phyloP scores from a whole-genome alignment of 177 flowering plant species.

The Vitis hybrid region DNA sequence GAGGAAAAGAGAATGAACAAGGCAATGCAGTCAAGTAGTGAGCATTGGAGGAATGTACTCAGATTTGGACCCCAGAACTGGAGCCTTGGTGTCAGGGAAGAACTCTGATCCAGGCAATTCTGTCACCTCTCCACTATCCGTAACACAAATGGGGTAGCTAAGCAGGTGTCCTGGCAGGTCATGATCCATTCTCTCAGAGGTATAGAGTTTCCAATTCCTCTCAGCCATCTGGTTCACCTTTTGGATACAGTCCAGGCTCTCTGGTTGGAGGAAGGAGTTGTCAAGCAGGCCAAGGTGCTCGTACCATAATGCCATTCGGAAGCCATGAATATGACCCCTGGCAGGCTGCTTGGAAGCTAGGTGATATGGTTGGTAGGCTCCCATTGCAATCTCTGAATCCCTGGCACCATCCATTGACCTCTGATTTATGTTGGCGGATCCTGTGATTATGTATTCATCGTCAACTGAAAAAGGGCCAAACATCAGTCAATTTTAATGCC shows the following conservation, averaged over 20 bases:
- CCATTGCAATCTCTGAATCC: constrained; percentile 29
- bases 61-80: constrained; percentile 23
- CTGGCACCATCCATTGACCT: constrained; percentile 27
- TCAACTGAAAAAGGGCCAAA: not conserved
- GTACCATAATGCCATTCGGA: constrained; percentile 26
- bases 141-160: constrained; percentile 17
- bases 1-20: no score
- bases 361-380: constrained; percentile 26
- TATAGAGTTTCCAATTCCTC: constrained; percentile 16
- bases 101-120: constrained; percentile 16
- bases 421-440: constrained; percentile 31
- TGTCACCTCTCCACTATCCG: constrained; percentile 12
- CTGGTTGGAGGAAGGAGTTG: constrained; percentile 10
- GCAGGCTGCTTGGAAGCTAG: constrained; percentile 10
- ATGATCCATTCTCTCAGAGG: constrained; percentile 6
- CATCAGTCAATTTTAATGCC: not conserved
- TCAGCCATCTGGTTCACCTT: constrained; percentile 19
- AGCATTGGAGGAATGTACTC: constrained; percentile 26
- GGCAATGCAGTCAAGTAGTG: constrained; percentile 13
- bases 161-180: constrained; percentile 31
- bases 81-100: constrained; percentile 31
- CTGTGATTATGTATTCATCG: constrained; percentile 10
- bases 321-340: constrained; percentile 19
- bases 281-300: constrained; percentile 19
- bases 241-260: constrained; percentile 14